Base-by-base conservation (phyloP, 495 filamentous ascomycete species). In the Podospora conica region DNA sequence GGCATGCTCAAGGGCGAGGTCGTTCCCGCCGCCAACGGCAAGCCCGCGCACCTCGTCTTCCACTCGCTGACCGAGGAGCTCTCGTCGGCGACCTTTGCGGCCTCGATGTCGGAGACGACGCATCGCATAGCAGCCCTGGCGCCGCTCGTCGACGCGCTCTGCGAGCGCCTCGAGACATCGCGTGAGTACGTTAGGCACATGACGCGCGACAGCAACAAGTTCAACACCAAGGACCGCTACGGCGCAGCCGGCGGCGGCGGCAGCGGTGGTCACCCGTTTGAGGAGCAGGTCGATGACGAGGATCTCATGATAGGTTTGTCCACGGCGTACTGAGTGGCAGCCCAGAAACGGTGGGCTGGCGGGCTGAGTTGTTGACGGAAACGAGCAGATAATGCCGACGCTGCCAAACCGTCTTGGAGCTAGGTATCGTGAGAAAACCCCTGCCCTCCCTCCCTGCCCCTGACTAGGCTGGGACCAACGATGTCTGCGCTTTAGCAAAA, bases 251-350 rank as follows among this genome's bases (percentile, higher is more conserved):
- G n/a, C 27, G 60, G 48, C 15, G 48, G 33, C 9, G 33, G 55
- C 10, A 33, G 56, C 3, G n/a, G n/a, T n/a, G n/a, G n/a, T n/a
- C 6, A 28, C n/a, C 11, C 31, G 58, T 78, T 79, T 53, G 77
- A 77, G 65, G 71, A 71, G 6, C 71, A 77, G 55, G 78, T 86
- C 3, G 81, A 86, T 59, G 88, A 90, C 58, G 88, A 90, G 73
- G 87, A 91, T 70, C 77, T 91, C 53, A 90, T 91, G 88, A 71
- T 67, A 56, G 74, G 69, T n/a, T 58, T 75, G n/a, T 24, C 31
- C 27, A 48, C 59, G 21, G 23, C 12, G 4, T 10, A 21, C 12
- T 48, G 21, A 25, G 11, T 9, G 21, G 12, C n/a, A 15, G 18
- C 28, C 1, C n/a, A 1, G 15, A n/a, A 15, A 15, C 8, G 3